Evolutionary conservation across 2,329 filamentous ascomycete genomes (phyloP).

Genomic region (Raffaelea ambrosiae): DNA sequence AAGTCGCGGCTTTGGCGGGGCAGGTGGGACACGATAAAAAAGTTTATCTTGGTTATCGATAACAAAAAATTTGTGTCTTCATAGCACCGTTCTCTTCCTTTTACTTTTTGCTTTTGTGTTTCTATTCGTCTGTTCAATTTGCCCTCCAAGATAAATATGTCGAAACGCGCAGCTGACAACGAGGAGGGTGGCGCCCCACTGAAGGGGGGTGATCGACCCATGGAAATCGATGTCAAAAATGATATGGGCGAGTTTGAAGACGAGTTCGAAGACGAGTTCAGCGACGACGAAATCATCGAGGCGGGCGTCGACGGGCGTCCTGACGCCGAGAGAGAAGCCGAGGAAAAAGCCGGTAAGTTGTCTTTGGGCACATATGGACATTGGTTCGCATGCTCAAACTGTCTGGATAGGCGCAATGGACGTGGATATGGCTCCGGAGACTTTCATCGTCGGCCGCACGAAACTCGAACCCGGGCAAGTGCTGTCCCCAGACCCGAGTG

Average conservation of each 20-base stretch:
- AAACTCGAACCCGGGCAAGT: conserved; percentile 88
- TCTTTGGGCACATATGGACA: not conserved
- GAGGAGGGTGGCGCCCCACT: conserved; percentile 28
- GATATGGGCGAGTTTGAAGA: conserved; percentile 84
- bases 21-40: too few species aligned
- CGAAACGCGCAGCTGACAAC: conserved; percentile 12
- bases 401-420: conserved; percentile 60
- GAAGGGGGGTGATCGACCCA: conserved; percentile 53
- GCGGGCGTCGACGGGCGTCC: conserved; percentile 89
- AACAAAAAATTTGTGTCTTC: conserved; percentile 7
- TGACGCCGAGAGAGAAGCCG: conserved; percentile 84
- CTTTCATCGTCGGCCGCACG: conserved; percentile 91
- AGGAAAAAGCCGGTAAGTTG: conserved; percentile 65
- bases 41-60: too few species aligned
- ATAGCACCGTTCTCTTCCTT: too few species aligned
- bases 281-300: conserved; percentile 81
- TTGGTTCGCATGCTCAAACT: not conserved
- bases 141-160: conserved; percentile 11
- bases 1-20: too few species aligned
- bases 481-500: conserved; percentile 82
- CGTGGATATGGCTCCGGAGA: conserved; percentile 66
- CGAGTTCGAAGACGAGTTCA: conserved; percentile 88
- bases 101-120: too few species aligned
- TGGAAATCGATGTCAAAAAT: conserved; percentile 57
- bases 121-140: too few species aligned